Conservation (phyloP, 306 rosid genomes). For the Dryas drummondii region DNA sequence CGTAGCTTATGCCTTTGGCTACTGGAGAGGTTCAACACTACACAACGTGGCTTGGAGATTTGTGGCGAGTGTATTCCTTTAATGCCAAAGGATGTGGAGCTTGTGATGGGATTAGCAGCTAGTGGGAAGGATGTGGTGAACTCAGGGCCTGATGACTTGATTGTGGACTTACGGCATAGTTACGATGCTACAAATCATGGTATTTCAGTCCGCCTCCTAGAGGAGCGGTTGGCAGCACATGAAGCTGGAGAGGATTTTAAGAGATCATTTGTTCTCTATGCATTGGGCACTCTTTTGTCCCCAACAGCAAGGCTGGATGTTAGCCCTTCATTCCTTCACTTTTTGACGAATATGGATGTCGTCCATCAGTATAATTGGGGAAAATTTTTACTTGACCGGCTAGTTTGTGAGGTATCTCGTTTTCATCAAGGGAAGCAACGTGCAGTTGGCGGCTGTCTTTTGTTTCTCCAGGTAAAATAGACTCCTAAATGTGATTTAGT, state of each 20-base stretch:
- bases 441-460: slow-evolving; percentile 49
- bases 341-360: slow-evolving; percentile 38
- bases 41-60: slow-evolving; percentile 34
- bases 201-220: slow-evolving; percentile 39
- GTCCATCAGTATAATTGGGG: slow-evolving; percentile 47
- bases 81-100: slow-evolving; percentile 39
- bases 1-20: slow-evolving; percentile 49
- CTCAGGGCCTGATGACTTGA: slow-evolving; percentile 45
- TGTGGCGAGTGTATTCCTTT: slow-evolving; percentile 31
- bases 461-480: slow-evolving; percentile 41
- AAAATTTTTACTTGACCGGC: slow-evolving; percentile 39
- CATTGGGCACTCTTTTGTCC: slow-evolving; percentile 39
- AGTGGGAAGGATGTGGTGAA: slow-evolving; percentile 47
- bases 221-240: slow-evolving; percentile 36
- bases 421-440: slow-evolving; percentile 41
- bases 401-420: slow-evolving; percentile 42
- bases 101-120: slow-evolving; percentile 45
- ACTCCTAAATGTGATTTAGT: background rate
- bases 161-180: slow-evolving; percentile 31
- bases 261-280: slow-evolving; percentile 44
- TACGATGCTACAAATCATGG: slow-evolving; percentile 43
- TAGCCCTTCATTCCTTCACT: slow-evolving; percentile 46
- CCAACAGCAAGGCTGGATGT: slow-evolving; percentile 50
- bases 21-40: slow-evolving; percentile 40
- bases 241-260: slow-evolving; percentile 46